Conservation (phyloP, 192 early-diverging fungal genomes). For the Coemansia guatemalensis region DNA sequence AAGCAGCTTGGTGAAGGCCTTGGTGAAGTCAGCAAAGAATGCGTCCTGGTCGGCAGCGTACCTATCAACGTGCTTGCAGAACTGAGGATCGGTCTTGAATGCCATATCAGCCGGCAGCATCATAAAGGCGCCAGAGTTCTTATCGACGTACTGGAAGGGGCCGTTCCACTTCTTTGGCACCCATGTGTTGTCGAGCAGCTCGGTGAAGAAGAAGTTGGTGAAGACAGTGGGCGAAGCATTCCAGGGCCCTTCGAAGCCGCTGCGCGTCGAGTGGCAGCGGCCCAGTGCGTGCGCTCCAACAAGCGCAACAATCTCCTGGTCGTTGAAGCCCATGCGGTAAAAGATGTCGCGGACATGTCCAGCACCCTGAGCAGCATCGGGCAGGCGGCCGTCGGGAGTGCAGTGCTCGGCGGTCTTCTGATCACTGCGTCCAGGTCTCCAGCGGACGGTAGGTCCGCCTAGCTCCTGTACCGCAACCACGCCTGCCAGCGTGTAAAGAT, state of each 20-base stretch:
- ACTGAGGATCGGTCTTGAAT: conserved; percentile 63
- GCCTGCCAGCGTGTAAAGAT: conserved; percentile 80
- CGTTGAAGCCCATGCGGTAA: conserved; percentile 79
- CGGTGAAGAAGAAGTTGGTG: conserved; percentile 87
- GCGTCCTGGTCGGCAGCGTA: conserved; percentile 86
- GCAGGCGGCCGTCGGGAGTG: conserved; percentile 76
- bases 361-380: conserved; percentile 66
- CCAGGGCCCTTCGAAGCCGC: conserved; percentile 88
- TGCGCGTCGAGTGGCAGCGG: conserved; percentile 72
- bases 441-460: conserved; percentile 74
- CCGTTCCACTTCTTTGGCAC: conserved; percentile 78
- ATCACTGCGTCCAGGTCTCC: conserved; percentile 69
- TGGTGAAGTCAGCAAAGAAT: conserved; percentile 91
- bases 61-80: conserved; percentile 71
- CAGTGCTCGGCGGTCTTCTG: conserved; percentile 41
- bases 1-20: conserved; percentile 80
- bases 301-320: conserved; percentile 82
- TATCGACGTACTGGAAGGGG: conserved; percentile 86
- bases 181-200: conserved; percentile 79
- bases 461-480: conserved; percentile 74
- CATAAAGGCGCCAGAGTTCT: conserved; percentile 63
- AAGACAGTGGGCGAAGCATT: conserved; percentile 83
- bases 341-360: conserved; percentile 75
- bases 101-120: conserved; percentile 75
- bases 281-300: conserved; percentile 76